Conservation (phyloP, 2,329 filamentous ascomycete genomes). For the Aspergillus aculeatinus region DNA sequence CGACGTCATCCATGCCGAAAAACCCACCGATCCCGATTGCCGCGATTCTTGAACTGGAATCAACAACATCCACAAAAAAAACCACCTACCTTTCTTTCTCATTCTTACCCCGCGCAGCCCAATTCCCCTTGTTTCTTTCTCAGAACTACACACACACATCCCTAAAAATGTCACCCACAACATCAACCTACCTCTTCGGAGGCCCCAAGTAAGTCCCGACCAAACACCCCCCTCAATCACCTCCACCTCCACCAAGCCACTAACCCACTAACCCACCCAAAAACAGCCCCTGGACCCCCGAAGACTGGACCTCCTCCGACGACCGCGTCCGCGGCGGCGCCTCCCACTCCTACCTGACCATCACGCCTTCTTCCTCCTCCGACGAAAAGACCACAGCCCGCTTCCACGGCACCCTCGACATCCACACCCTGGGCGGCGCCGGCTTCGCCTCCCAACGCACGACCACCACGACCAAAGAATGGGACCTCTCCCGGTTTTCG, state of each 20-base stretch:
- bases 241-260: too few species aligned
- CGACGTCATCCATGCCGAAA: background rate
- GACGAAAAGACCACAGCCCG: slow-evolving; percentile 35
- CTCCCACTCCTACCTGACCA: slow-evolving; percentile 56
- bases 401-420: slow-evolving; percentile 72
- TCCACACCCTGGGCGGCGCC: slow-evolving; percentile 71
- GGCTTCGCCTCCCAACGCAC: slow-evolving; percentile 80
- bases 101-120: background rate
- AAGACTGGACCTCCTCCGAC: slow-evolving; percentile 67
- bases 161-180: background rate
- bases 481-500: slow-evolving; percentile 64
- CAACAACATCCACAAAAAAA: background rate
- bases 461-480: slow-evolving; percentile 53
- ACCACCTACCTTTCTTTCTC: background rate
- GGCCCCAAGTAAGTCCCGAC: slow-evolving; percentile 11
- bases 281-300: slow-evolving; percentile 13
- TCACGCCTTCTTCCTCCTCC: slow-evolving; percentile 29
- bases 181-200: slow-evolving; percentile 15
- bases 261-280: background rate
- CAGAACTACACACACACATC: background rate
- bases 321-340: slow-evolving; percentile 75
- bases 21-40: background rate
- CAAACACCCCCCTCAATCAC: too few species aligned
- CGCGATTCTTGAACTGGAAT: background rate
- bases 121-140: background rate